phyloP scores from a whole-genome alignment of 371 early-diverging fungal genomes.

The Nematocida major region DNA sequence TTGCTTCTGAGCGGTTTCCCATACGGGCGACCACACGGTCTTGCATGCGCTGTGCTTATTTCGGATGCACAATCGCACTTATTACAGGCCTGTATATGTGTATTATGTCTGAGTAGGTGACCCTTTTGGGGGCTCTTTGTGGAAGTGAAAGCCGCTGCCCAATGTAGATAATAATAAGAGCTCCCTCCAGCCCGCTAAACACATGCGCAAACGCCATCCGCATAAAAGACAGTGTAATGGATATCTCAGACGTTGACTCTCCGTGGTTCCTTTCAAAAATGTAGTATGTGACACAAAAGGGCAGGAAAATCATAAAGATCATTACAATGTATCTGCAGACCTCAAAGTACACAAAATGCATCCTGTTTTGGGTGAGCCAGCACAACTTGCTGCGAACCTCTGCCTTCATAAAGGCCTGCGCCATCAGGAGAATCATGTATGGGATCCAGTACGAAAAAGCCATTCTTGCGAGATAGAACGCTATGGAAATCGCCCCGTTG shows the following conservation, averaged over 20 bases:
- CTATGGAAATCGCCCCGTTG: not conserved
- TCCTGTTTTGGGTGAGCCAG: constrained; percentile 29
- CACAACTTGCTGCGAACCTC: not conserved
- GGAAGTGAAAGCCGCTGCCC: constrained; percentile 33
- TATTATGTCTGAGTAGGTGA: constrained; percentile 47
- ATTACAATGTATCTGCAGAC: constrained; percentile 21
- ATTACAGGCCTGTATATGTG: constrained; percentile 15
- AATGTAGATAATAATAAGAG: constrained; percentile 20
- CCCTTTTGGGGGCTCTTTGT: constrained; percentile 24
- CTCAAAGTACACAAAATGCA: constrained; percentile 43
- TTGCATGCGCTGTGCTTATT: too few relatives aligned
- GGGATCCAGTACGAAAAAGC: constrained; percentile 17
- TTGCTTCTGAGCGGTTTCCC: too few relatives aligned
- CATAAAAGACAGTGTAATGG: constrained; percentile 30
- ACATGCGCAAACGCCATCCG: constrained; percentile 4
- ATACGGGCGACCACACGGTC: too few relatives aligned
- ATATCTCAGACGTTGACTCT: constrained; percentile 36
- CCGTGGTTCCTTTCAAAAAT: constrained; percentile 17
- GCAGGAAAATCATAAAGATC: not conserved
- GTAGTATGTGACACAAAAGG: constrained; percentile 19
- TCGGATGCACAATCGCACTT: too few relatives aligned
- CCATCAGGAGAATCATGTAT: not conserved
- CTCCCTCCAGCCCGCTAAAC: not conserved
- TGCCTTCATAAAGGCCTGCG: constrained; percentile 4
- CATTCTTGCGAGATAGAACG: not conserved